A percentile compares a stretch with the other conserved stretches of the same genome.
Evolutionary conservation across 441 rosid genomes (phyloP).

Genomic region (Hura crepitans): DNA sequence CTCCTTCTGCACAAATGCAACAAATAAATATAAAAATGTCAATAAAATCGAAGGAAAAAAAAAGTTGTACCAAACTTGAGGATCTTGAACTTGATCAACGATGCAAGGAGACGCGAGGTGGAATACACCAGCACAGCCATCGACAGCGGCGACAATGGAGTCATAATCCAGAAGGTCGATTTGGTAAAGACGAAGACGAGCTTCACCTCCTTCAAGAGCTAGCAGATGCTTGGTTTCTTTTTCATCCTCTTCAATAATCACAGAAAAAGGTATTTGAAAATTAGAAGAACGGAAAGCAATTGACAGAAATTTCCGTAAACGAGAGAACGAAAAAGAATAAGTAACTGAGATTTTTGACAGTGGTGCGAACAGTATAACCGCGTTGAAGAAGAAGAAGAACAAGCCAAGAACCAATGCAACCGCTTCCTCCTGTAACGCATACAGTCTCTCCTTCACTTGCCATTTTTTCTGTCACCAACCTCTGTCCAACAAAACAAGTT

Average conservation of each 20-base stretch:
- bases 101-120: constrained; percentile 89
- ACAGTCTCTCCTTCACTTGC: constrained; percentile 31
- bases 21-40: too few relatives aligned
- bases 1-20: constrained; percentile 41
- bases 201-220: constrained; percentile 65
- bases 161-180: constrained; percentile 75
- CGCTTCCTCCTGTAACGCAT: constrained; percentile 88
- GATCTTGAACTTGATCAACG: constrained; percentile 65
- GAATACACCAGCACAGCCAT: constrained; percentile 72
- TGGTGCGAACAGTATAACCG: constrained; percentile 73
- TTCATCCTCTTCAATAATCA: constrained; percentile 46
- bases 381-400: constrained; percentile 69
- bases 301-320: too few relatives aligned
- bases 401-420: constrained; percentile 81
- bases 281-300: too few relatives aligned
- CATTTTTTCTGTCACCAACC: constrained; percentile 20
- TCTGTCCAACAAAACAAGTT: too few relatives aligned
- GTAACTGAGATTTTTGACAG: constrained; percentile 67
- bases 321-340: not conserved
- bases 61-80: constrained; percentile 42
- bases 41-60: too few relatives aligned
- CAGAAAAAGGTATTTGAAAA: too few relatives aligned
- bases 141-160: constrained; percentile 52
- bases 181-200: constrained; percentile 73
- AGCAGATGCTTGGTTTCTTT: constrained; percentile 71